Evolutionary conservation across 805 yeast genomes (phyloP).

Genomic region (Cyberlindnera americana): DNA sequence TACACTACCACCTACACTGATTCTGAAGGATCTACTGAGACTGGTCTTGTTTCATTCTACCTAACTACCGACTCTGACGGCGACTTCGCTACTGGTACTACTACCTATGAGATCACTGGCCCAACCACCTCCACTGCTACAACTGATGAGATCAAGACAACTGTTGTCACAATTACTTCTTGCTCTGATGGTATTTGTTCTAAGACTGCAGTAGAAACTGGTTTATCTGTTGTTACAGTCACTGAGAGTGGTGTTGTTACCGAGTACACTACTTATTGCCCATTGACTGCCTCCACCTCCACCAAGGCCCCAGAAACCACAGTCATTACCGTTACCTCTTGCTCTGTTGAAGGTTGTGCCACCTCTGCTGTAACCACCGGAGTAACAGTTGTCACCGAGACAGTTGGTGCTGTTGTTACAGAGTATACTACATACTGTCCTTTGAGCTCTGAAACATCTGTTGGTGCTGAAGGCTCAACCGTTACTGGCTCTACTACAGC

Average conservation of each 20-base stretch:
- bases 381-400: too few relatives aligned
- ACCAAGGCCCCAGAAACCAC: too few relatives aligned
- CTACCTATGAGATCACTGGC: not conserved
- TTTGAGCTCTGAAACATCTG: too few relatives aligned
- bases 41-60: not conserved
- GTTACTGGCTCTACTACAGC: not conserved
- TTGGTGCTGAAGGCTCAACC: too few relatives aligned
- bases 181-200: not conserved
- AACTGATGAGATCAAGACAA: not conserved
- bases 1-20: conserved; percentile 1
- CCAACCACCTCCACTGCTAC: not conserved
- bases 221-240: not conserved
- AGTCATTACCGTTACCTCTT: too few relatives aligned
- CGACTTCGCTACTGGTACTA: conserved; percentile 1
- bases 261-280: not conserved
- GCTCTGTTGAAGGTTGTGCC: too few relatives aligned
- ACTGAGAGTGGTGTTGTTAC: conserved; percentile 1
- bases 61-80: not conserved
- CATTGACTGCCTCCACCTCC: not conserved
- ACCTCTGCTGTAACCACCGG: too few relatives aligned
- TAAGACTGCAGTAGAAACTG: not conserved
- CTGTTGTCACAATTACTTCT: not conserved
- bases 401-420: not conserved
- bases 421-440: too few relatives aligned
- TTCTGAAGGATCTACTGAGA: not conserved